These are phyloP conservation scores for Penicillium palitans DNA, from an alignment of 2,329 filamentous ascomycete species.

Conservation along the genomic window DNA sequence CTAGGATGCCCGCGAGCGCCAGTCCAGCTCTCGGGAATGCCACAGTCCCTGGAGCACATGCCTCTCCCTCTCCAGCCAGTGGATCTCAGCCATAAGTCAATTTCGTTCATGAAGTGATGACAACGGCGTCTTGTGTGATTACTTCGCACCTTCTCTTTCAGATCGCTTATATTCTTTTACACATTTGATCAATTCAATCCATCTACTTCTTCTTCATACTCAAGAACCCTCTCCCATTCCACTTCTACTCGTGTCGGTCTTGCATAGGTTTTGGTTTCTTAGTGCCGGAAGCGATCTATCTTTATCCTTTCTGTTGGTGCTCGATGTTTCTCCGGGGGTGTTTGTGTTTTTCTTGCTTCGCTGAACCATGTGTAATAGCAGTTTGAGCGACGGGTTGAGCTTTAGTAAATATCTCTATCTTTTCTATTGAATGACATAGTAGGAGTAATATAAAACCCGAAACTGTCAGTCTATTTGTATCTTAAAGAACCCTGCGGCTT, in stretches of 20 bases:
- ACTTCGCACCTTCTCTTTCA: constrained; percentile 11
- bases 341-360: constrained; percentile 5
- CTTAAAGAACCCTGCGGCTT: no score
- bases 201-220: constrained; percentile 1
- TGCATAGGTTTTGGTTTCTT: constrained; percentile 20
- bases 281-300: constrained; percentile 18
- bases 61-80: constrained; percentile 14
- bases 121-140: constrained; percentile 17
- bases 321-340: constrained; percentile 8
- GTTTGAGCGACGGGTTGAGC: background rate
- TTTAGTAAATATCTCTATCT: background rate
- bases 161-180: constrained; percentile 19
- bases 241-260: constrained; percentile 7
- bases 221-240: constrained; percentile 8
- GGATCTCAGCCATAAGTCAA: constrained; percentile 19
- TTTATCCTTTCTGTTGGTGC: constrained; percentile 8
- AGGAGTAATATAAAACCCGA: background rate
- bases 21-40: constrained; percentile 19
- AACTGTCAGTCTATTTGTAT: no score
- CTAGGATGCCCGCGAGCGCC: constrained; percentile 12
- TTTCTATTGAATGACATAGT: background rate
- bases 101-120: constrained; percentile 23
- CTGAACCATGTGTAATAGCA: constrained; percentile 7
- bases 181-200: constrained; percentile 11
- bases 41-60: background rate